Base-by-base conservation (phyloP, 257 asterid genomes). In the Petrea volubilis region DNA sequence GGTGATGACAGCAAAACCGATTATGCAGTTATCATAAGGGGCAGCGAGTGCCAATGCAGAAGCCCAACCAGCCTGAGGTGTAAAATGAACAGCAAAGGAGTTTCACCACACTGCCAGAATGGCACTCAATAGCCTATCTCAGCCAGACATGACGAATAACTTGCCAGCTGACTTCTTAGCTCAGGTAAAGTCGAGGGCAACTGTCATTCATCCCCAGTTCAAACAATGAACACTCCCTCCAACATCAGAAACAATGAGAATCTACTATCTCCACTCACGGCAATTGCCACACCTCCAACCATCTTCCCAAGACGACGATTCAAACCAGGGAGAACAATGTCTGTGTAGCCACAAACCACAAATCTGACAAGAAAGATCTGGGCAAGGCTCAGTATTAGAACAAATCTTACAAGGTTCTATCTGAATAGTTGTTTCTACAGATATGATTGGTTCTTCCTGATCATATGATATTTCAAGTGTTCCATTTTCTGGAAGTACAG, bases 221-320 rank as follows among this genome's bases (percentile, higher is more conserved):
- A 28, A 47, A 49, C 61, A 47, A 13, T 21, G 15, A 7, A 68
- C 21, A 38, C 17, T 46, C 20, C 44, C 28, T 29, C 41, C 6
- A 53, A 34, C 24, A 62, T 63, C 23, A 7, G 64, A 56, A 62
- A 58, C 23, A 29, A 41, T n/a, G 28, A 63, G n/a, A n/a, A 34
- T 66, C 13, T 17, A 55, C 74, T 82, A 87, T 59, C 84, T 75
- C 88, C 92, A 85, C 23, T 86, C 89, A 0, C 97, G 86, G 61
- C 98, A 92, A 64, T 52, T 69, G 72, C 97, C 97, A 83, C 98
- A 92, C 72, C 72, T 83, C 98, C 98, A 92, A 60, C 77, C 81
- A 27, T 68, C 78, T 65, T 69, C 86, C 33, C 31, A 25, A 28
- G 74, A 47, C 4, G 74, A 55, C 46, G 73, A 71, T 60, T 90